These are phyloP conservation scores for Rutstroemia sp. DNA, from an alignment of 2,329 filamentous ascomycete genomes.

Conservation along the genomic window DNA sequence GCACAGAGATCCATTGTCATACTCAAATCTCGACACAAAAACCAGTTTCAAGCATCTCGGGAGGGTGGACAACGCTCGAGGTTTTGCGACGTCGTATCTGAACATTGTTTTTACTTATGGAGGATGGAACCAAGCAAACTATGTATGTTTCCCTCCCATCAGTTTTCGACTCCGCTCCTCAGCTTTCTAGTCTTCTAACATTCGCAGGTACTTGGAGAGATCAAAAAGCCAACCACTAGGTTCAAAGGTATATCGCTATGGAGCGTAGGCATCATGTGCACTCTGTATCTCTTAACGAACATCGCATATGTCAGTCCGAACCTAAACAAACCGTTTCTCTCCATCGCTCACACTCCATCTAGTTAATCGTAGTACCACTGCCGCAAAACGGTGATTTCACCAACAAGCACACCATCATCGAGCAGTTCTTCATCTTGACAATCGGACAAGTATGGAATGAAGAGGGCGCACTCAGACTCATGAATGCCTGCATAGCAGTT, in stretches of 20 bases:
- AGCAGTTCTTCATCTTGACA: conserved; percentile 31
- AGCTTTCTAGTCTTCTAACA: conserved; percentile 23
- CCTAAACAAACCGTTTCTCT: conserved; percentile 4
- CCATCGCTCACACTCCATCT: background rate
- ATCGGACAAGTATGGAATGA: conserved; percentile 25
- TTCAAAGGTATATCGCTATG: conserved; percentile 15
- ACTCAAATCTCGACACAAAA: conserved; percentile 10
- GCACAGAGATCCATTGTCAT: background rate
- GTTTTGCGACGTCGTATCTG: conserved; percentile 36
- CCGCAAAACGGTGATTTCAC: background rate
- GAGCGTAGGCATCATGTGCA: conserved; percentile 25
- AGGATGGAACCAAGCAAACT: conserved; percentile 39
- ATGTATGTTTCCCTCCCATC: conserved; percentile 25
- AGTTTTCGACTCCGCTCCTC: background rate
- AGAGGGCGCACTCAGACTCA: conserved; percentile 22
- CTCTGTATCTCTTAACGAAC: conserved; percentile 34
- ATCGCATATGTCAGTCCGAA: conserved; percentile 34
- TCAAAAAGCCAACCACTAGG: conserved; percentile 19
- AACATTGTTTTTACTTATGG: conserved; percentile 36
- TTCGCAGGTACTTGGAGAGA: conserved; percentile 25
- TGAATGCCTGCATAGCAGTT: conserved; percentile 44
- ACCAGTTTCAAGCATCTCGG: conserved; percentile 12
- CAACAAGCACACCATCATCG: conserved; percentile 21
- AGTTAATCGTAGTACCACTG: conserved; percentile 21
- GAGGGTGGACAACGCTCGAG: conserved; percentile 17